Conservation (phyloP, 805 yeast genomes). For the Starmerella gropengiesseri region DNA sequence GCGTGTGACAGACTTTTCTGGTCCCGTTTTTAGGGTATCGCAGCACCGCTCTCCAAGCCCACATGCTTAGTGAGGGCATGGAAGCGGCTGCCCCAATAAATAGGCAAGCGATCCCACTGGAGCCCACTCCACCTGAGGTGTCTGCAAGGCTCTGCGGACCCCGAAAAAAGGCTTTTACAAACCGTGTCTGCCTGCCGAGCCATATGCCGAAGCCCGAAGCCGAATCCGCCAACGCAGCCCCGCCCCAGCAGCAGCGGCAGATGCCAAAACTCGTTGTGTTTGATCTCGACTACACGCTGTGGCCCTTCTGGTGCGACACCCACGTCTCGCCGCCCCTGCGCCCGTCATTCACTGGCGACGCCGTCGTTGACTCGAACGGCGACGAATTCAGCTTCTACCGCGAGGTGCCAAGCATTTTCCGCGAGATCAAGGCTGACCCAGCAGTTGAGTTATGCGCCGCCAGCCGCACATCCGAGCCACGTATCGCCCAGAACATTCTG, state of each 20-base stretch:
- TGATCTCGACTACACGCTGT: conserved; percentile 64
- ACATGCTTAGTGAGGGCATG: conserved; percentile 5
- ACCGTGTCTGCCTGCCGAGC: no score
- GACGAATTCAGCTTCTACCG: conserved; percentile 46
- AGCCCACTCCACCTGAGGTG: no score
- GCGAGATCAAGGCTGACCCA: conserved; percentile 38
- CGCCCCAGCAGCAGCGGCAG: not conserved
- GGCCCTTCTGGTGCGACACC: conserved; percentile 79
- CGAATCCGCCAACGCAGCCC: no score
- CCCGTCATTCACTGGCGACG: conserved; percentile 28
- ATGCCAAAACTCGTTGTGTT: conserved; percentile 51
- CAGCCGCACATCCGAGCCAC: conserved; percentile 68
- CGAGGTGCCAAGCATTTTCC: conserved; percentile 57
- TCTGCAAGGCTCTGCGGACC: no score
- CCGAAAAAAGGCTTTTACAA: no score
- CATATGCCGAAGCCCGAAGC: no score
- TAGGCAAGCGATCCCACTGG: no score
- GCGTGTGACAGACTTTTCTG: conserved; percentile 3
- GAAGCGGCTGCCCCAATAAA: no score
- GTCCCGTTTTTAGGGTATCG: not conserved
- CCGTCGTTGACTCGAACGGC: conserved; percentile 45
- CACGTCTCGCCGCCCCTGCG: conserved; percentile 50
- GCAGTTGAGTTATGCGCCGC: conserved; percentile 54
- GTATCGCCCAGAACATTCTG: conserved; percentile 57
- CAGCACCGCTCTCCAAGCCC: not conserved